Evolutionary conservation across 1,139 yeast species (phyloP), one percentile per base, ranked within the genome.

Genomic region (Candida albicans): DNA sequence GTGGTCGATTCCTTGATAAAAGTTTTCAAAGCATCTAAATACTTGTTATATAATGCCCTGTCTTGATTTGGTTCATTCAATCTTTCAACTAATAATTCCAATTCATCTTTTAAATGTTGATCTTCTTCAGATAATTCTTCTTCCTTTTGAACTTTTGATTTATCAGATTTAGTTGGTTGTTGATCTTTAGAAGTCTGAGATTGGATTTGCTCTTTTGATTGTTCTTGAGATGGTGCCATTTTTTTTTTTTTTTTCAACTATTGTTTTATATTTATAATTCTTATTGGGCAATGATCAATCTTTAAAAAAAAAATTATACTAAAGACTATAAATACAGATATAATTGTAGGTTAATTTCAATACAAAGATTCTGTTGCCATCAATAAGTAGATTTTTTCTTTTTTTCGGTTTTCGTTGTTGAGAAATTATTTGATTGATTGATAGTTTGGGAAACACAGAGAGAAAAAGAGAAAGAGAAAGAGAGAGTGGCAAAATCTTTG

Each of bases 81-180:
- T 45, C 90, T 78, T 64, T 89, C 95, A 10, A 90, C 98, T 39
- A 93, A 75, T 73, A 82, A 69, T 57, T 93, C 98, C 58, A 95
- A 79, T 60, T 90, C 96, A 48, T 79, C 82, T 61, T 93, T 93
- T 55, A 95, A 77, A 62, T 85, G 87, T 57, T 83, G 86, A 65
- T 95, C 99, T 64, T 93, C 99, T 64, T 91, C 99, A 35, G 91
- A 85, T 49, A 93, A 75, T 61, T 91, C 97, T 61, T 90, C 96
- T 59, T 84, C 75, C 42, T 73, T 68, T 56, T 70, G 59, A n/a
- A 30, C 32, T 4, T 29, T 29, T 29, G 39, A 33, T 52, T 44
- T 40, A 45, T 48, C 35, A 45, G 32, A 12, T n/a, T 12, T 12
- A n/a, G 50, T 31, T 32, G 45, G 13, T 25, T 53, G 39, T 38